Evolutionary conservation across 768 basidiomycete species (phyloP).

Genomic region (Kwoniella pini): DNA sequence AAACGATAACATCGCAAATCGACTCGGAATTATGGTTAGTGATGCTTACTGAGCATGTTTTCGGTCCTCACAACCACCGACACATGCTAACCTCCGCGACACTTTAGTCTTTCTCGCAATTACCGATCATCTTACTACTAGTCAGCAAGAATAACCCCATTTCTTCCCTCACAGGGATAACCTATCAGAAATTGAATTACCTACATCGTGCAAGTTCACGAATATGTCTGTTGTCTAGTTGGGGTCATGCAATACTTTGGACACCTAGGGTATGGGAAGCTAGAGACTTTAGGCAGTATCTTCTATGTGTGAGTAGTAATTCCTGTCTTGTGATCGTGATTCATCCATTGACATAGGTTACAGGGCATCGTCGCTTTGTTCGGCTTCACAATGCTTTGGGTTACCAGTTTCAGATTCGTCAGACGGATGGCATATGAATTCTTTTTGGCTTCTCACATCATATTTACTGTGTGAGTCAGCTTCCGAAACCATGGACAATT

Average conservation of each 20-base stretch:
- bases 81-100: neutral
- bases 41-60: too few species aligned
- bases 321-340: neutral
- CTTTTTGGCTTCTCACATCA: conserved; percentile 52
- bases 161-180: conserved; percentile 62
- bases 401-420: conserved; percentile 40
- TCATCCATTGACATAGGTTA: neutral
- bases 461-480: conserved; percentile 39
- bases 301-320: conserved; percentile 29
- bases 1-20: conserved; percentile 19
- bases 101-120: conserved; percentile 55
- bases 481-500: neutral
- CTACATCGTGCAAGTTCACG: conserved; percentile 53
- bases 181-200: conserved; percentile 61
- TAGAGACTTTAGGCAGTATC: conserved; percentile 16
- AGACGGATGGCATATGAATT: conserved; percentile 50
- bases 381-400: conserved; percentile 36
- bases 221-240: conserved; percentile 38
- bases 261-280: conserved; percentile 19
- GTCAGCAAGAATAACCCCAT: conserved; percentile 66
- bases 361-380: conserved; percentile 39
- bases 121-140: conserved; percentile 63
- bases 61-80: too few species aligned
- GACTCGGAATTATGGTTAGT: conserved; percentile 30
- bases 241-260: conserved; percentile 41